Evolutionary conservation across 2,329 filamentous ascomycete species (phyloP).

Genomic region (Keithomyces neogunnii): DNA sequence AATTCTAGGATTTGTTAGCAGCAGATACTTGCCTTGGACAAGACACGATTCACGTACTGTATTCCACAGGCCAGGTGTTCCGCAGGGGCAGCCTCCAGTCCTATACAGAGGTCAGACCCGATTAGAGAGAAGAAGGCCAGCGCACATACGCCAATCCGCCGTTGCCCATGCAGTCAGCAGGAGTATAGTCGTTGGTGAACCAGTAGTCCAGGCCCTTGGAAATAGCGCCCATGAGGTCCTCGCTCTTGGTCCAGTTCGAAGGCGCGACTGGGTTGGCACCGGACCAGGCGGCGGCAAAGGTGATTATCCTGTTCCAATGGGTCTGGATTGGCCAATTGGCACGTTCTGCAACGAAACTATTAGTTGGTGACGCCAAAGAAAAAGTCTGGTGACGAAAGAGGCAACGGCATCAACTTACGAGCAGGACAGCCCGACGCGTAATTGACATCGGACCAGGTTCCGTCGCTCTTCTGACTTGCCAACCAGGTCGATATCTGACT

Average conservation of each 20-base stretch:
- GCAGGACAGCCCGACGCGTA: conserved; percentile 14
- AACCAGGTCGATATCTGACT: conserved; percentile 11
- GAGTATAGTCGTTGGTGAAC: conserved; percentile 15
- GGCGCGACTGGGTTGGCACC: conserved; percentile 13
- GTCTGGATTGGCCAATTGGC: conserved; percentile 17
- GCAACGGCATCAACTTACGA: conserved; percentile 7
- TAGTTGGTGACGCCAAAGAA: neutral
- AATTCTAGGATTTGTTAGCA: conserved; percentile 10
- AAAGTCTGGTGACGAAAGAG: neutral
- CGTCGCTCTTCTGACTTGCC: conserved; percentile 11
- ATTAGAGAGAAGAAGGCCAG: neutral
- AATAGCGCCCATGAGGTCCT: conserved; percentile 8
- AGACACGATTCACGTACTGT: conserved; percentile 5
- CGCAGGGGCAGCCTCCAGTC: conserved; percentile 1
- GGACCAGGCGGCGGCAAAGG: conserved; percentile 15
- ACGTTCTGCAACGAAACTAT: conserved; percentile 5
- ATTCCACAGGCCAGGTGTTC: conserved; percentile 12
- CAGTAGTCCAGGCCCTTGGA: conserved; percentile 14
- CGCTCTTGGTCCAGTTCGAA: conserved; percentile 9
- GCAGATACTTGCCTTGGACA: neutral
- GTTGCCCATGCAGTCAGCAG: conserved; percentile 13
- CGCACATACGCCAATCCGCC: conserved; percentile 7
- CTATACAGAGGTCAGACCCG: conserved; percentile 6
- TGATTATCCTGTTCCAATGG: conserved; percentile 15
- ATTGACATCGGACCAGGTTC: conserved; percentile 16